Base-by-base conservation (phyloP, 2,329 filamentous ascomycete species). In the Clarireedia homoeocarpa region DNA sequence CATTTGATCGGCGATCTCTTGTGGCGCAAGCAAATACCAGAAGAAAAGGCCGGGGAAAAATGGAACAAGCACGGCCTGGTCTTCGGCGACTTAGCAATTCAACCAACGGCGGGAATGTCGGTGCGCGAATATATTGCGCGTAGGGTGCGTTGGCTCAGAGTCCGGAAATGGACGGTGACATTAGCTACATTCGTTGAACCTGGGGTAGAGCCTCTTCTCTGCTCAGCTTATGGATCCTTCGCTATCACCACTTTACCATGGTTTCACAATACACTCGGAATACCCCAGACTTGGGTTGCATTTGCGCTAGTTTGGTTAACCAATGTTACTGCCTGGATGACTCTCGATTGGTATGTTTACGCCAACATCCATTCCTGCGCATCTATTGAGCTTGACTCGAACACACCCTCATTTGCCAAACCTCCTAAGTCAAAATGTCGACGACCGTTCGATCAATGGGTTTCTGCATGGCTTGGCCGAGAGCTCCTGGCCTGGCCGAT, bases 1-100 rank as follows among this genome's bases (percentile, higher is more conserved):
- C 94, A 99, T 67, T 76, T 96, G 24, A 96, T 99, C 54, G 92
- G 92, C 12, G 94, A 99, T 63, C 74, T 94, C 1, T 78, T 99
- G 4, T 99, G 91, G 91, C 84, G 84, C 55, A 79, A 82, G n/a
- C 67, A 73, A 2, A 72, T 87, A 5, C 78, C 81, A 0, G 79
- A 81, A 24, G 65, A 70, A 49, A 57, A 69, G 26, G 65, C 63
- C 4, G 70, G 70, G 6, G 64, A 69, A 67, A 75, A 65, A 48
- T 86, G 82, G 73, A 79, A 80, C 42, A 95, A 95, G 65, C 94
- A 99, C 69, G 88, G 83, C 5, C 78, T 97, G 56, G 83, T 91
- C 1, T 87, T 86, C 67, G 90, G 91, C 4, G 91, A 97, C 67
- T 75, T 96, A 3, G 92, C 88, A 26, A 83, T 97, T 56, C 94